Percentiles rank a stretch among this genome's conserved stretches.
Evolutionary conservation across 768 basidiomycete species (phyloP).

Genomic region (Boletales sp.): DNA sequence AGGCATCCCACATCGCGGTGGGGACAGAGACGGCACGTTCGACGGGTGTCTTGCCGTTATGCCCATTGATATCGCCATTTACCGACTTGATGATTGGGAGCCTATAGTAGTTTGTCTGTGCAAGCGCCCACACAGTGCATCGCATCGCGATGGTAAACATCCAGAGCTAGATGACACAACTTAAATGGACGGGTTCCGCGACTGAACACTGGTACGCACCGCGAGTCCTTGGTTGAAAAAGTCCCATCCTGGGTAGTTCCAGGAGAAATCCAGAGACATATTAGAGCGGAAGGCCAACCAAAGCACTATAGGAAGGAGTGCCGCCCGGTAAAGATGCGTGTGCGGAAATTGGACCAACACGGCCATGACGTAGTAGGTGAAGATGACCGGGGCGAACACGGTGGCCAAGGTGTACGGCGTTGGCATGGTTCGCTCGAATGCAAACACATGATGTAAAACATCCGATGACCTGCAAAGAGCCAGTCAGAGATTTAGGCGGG

Average conservation of each 20-base stretch:
- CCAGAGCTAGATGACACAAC: conserved; percentile 9
- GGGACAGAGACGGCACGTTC: conserved; percentile 1
- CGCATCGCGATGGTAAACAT: conserved; percentile 27
- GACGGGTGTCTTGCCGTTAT: background rate
- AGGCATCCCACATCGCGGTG: conserved; percentile 26
- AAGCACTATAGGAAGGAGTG: conserved; percentile 47
- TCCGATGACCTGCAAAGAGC: conserved; percentile 4
- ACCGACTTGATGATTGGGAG: conserved; percentile 3
- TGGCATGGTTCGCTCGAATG: conserved; percentile 13
- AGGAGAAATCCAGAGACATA: conserved; percentile 23
- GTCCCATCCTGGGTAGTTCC: conserved; percentile 6
- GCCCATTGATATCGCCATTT: background rate
- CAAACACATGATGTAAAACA: conserved; percentile 9
- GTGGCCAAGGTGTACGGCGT: conserved; percentile 31
- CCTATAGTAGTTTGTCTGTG: conserved; percentile 10
- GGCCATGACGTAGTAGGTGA: conserved; percentile 50
- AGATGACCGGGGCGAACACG: conserved; percentile 38
- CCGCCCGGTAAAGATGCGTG: conserved; percentile 41
- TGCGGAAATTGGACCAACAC: conserved; percentile 47
- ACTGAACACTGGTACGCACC: conserved; percentile 8
- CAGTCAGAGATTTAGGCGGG: no score
- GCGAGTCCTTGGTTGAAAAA: conserved; percentile 21
- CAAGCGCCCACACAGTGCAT: conserved; percentile 20
- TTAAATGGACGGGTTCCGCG: background rate
- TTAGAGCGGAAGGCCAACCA: conserved; percentile 41